Percentiles rank a stretch among this genome's conserved stretches.
Evolutionary conservation across 768 basidiomycete genomes (phyloP).

Genomic region (Dioszegia hungarica): DNA sequence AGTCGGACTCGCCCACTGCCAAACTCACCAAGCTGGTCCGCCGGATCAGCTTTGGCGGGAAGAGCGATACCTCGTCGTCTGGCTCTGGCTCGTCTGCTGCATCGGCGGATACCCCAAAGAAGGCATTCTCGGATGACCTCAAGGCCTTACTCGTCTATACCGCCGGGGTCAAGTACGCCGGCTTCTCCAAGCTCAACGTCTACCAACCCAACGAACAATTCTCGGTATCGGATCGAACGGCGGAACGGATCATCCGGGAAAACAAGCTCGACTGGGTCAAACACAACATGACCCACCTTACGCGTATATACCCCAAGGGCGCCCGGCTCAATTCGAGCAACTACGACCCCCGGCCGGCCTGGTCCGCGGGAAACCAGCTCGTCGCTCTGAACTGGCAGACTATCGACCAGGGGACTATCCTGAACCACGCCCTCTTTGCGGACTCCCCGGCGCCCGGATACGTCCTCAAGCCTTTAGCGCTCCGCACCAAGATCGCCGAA

Average conservation of each 20-base stretch:
- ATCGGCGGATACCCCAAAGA: constrained; percentile 9
- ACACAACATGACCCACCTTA: constrained; percentile 76
- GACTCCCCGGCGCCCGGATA: constrained; percentile 84
- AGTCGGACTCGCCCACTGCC: constrained; percentile 24
- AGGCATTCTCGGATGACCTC: constrained; percentile 60
- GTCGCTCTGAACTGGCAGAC: constrained; percentile 99
- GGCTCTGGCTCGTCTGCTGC: neutral
- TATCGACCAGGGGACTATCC: constrained; percentile 79
- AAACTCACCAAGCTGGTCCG: constrained; percentile 25
- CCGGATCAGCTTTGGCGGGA: constrained; percentile 19
- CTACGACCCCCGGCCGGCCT: constrained; percentile 80
- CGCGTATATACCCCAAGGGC: constrained; percentile 82
- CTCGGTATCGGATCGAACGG: constrained; percentile 79
- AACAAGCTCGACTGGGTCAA: constrained; percentile 60
- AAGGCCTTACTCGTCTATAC: constrained; percentile 82
- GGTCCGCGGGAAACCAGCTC: constrained; percentile 81
- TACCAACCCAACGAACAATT: constrained; percentile 89
- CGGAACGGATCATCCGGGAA: constrained; percentile 67
- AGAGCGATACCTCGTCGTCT: neutral
- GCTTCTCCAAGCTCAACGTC: constrained; percentile 75
- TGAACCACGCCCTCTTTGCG: constrained; percentile 97
- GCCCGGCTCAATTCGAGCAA: constrained; percentile 76
- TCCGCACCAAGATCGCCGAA: constrained; percentile 63
- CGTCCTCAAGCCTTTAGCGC: constrained; percentile 76
- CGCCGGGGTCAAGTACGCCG: constrained; percentile 88